Conservation (phyloP, 805 yeast genomes). For the Nakazawaea ernobii region DNA sequence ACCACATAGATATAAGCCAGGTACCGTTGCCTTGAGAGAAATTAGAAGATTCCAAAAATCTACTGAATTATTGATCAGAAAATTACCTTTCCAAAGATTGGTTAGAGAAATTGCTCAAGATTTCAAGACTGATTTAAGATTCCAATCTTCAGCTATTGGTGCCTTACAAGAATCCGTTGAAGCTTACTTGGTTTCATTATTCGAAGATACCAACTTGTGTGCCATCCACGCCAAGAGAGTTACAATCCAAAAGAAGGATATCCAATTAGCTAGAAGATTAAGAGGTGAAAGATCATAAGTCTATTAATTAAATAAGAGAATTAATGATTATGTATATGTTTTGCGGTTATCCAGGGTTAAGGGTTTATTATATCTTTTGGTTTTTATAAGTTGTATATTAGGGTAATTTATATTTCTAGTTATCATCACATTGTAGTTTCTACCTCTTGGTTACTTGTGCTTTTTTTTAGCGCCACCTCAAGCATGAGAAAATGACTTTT, state of each 20-base stretch:
- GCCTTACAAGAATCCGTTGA: constrained; percentile 98
- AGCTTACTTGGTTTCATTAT: constrained; percentile 92
- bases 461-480: not conserved
- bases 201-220: constrained; percentile 97
- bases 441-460: not conserved
- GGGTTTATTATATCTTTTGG: not conserved
- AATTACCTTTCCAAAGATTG: constrained; percentile 95
- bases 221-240: constrained; percentile 99
- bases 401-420: not conserved
- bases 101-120: constrained; percentile 96
- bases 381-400: constrained; percentile 3
- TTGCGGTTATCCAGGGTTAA: not conserved
- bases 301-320: constrained; percentile 4
- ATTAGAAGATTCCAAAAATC: constrained; percentile 97
- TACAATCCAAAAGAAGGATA: constrained; percentile 97
- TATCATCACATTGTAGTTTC: not conserved
- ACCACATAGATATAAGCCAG: constrained; percentile 96
- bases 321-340: not conserved
- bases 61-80: constrained; percentile 91
- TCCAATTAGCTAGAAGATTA: constrained; percentile 95
- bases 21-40: constrained; percentile 95
- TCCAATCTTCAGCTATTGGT: constrained; percentile 96
- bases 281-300: constrained; percentile 89
- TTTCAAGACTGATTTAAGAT: constrained; percentile 88
- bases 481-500: no score